Evolutionary conservation across 352 stramenopile species (phyloP), one percentile per base, ranked within the genome.

Genomic region (Pythium guiyangense): DNA sequence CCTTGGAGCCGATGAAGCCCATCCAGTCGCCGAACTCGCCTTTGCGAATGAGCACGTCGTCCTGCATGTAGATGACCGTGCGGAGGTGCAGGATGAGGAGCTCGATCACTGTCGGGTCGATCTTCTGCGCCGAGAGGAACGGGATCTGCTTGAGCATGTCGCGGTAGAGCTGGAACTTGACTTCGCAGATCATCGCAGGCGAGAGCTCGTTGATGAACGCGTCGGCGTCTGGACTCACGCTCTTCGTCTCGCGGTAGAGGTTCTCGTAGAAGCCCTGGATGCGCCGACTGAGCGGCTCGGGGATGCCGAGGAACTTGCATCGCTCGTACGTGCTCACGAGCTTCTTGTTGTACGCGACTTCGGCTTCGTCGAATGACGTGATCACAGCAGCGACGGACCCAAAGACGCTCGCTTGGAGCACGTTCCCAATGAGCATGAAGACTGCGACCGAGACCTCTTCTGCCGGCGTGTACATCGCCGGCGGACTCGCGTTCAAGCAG

Each of bases 11-110:
- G 48, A 90, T 89, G 50, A 92, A 90, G 9, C 79, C 82, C 82
- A 92, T 92, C 82, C 82, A 92, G 62, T 92, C 79, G 12, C 82
- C 77, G 31, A 78, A 79, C 61, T 92, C 82, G n/a, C 79, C 79
- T 57, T 92, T 90, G 43, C 82, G 74, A 34, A 90, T 89, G 12
- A 90, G 55, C 17, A 92, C 70, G 52, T 92, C 82, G 56, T 88
- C 82, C 57, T 90, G 79, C 77, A 90, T 88, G 62, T 92, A 92
- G 49, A 88, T 88, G 31, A 88, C 70, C 0, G 79, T 88, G 22
- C 79, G 71, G 26, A 92, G 58, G 37, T 88, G 74, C 42, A 89
- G 53, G 46, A 92, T 86, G 20, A 92, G 66, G 66, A 89, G 84
- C 54, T 90, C 77, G n/a, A 92, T 86, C 15, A 90, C 77, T 4